A percentile compares a stretch with the other conserved stretches of the same genome.
Evolutionary conservation across 1,284 basidiomycete genomes (phyloP).

Genomic region (Pseudozyma sp.): DNA sequence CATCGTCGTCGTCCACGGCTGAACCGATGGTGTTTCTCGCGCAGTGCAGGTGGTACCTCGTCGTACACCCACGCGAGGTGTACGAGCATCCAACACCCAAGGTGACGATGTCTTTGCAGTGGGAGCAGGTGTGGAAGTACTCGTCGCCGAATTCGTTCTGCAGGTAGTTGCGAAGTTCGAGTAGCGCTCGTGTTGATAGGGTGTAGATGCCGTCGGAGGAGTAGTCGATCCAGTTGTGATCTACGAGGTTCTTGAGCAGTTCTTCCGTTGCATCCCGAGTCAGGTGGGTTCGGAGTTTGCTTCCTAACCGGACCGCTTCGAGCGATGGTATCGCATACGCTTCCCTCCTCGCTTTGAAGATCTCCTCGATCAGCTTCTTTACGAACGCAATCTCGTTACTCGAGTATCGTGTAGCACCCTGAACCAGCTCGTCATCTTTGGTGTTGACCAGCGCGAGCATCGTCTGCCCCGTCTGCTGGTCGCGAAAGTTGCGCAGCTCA

Average conservation of each 20-base stretch:
- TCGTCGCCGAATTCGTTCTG: constrained; percentile 77
- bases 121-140: constrained; percentile 76
- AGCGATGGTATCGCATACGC: constrained; percentile 81
- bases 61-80: constrained; percentile 11
- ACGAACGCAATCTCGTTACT: constrained; percentile 54
- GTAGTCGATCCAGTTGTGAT: constrained; percentile 81
- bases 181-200: constrained; percentile 78
- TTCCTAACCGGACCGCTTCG: constrained; percentile 72
- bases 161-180: constrained; percentile 81
- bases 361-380: constrained; percentile 76
- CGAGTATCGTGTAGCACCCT: constrained; percentile 59
- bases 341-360: constrained; percentile 81
- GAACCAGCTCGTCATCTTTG: constrained; percentile 53
- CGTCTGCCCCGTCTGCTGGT: constrained; percentile 34
- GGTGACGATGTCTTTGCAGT: constrained; percentile 77
- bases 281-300: constrained; percentile 77
- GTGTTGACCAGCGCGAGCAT: constrained; percentile 60
- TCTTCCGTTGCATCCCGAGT: constrained; percentile 80
- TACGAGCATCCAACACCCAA: constrained; percentile 31
- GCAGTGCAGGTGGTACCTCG: constrained; percentile 41
- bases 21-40: constrained; percentile 29
- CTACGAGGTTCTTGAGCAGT: constrained; percentile 81
- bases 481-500: constrained; percentile 53
- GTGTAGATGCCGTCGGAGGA: constrained; percentile 80
- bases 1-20: constrained; percentile 22